Evolutionary conservation across 495 filamentous ascomycete species (phyloP).

Genomic region (Lepidopterella palustris): DNA sequence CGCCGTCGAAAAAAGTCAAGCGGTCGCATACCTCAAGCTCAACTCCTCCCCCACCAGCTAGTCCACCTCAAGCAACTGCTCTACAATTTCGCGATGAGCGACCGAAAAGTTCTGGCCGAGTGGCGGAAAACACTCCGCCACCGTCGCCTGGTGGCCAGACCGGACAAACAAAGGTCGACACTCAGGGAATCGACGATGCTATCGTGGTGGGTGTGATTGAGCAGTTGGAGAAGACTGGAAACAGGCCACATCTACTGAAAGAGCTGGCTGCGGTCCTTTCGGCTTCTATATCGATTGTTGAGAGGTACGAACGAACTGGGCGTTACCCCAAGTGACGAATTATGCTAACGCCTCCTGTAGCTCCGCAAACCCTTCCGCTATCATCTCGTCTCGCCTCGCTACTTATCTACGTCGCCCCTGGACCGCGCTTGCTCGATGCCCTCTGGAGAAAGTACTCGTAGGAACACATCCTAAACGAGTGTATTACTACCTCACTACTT

Average conservation of each 20-base stretch:
- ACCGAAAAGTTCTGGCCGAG: constrained; percentile 41
- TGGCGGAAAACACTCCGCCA: constrained; percentile 73
- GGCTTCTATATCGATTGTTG: constrained; percentile 70
- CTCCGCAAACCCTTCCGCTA: constrained; percentile 89
- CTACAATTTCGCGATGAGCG: constrained; percentile 41
- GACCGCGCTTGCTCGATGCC: constrained; percentile 75
- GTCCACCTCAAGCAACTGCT: constrained; percentile 41
- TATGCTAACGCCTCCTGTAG: constrained; percentile 45
- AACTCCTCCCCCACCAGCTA: constrained; percentile 45
- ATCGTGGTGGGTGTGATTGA: constrained; percentile 89
- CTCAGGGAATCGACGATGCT: constrained; percentile 86
- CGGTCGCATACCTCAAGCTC: constrained; percentile 57
- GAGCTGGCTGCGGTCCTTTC: constrained; percentile 81
- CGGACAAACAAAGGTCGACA: constrained; percentile 62
- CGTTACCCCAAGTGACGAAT: neutral
- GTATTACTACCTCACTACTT: constrained; percentile 90
- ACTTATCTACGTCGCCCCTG: constrained; percentile 84
- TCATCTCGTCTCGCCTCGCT: constrained; percentile 86
- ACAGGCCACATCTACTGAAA: constrained; percentile 89
- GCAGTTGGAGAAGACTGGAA: constrained; percentile 85
- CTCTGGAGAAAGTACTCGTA: constrained; percentile 85
- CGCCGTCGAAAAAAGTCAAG: constrained; percentile 78
- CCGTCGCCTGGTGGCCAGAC: constrained; percentile 62
- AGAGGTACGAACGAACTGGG: constrained; percentile 78
- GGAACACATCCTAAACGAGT: constrained; percentile 88